Base-by-base conservation (phyloP, 768 basidiomycete genomes). In the Naganishia randhawae region DNA sequence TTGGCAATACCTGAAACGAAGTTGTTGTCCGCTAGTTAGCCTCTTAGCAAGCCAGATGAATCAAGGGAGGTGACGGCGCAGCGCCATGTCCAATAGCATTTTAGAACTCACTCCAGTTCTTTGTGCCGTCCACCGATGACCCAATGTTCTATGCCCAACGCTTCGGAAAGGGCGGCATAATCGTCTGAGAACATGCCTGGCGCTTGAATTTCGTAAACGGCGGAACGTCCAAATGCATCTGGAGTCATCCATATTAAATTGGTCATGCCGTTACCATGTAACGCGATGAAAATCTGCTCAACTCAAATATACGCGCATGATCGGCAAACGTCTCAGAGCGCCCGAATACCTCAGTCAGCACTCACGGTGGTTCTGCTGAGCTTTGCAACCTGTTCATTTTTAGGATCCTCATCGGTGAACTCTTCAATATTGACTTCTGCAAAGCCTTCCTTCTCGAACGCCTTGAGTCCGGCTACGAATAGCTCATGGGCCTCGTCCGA, bases 251-350 rank as follows among this genome's bases (percentile, higher is more conserved):
- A 75, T 19, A 75, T 27, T 9, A 66, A 67, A 54, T 73, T 69
- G 2, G 74, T 75, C 45, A 75, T 50, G 42, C 74, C 72, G 61
- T 75, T 75, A 3, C 74, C 72, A 33, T 75, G 74, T 17, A 75
- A 53, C 3, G 61, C 54, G 29, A 75, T 63, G 11, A 74, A 62
- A 32, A 73, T 71, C 72, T 74, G 48, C 11, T 7, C 45, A 48
- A 19, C 4, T 16, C 14, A 4, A 6, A 22, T 8, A n/a, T 14
- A 19, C 4, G 11, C 33, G 22, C 17, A 29, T 31, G 9, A 37
- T 11, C 9, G 17, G n/a, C 4, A 27, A 13, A 6, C 48, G 32
- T 16, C n/a, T 27, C 29, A 22, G 19, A 52, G 1, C 14, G 19
- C 14, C 14, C 3, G 42, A 19, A 19, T 19, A 42, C 14, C 8